A percentile compares a stretch with the other conserved stretches of the same genome.
phyloP scores from a whole-genome alignment of 192 early-diverging fungal genomes.

The Coemansia sp. region DNA sequence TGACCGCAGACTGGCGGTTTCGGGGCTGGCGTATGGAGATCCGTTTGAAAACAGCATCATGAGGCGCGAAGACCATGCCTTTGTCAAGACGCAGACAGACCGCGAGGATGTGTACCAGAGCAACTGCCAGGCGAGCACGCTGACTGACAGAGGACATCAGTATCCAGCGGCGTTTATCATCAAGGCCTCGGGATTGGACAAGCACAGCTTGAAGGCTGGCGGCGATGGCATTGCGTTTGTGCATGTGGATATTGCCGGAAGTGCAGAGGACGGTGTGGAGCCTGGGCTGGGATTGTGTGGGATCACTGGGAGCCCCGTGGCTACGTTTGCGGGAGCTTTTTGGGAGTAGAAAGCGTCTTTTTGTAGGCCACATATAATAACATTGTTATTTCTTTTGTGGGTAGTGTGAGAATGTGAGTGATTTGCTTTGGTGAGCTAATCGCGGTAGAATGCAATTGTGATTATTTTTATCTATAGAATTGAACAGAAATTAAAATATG shows the following conservation, averaged over 20 bases:
- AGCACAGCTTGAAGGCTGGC: constrained; percentile 63
- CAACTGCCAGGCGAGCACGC: constrained; percentile 66
- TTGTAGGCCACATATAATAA: too few species aligned
- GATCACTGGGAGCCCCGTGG: constrained; percentile 74
- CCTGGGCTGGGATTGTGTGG: constrained; percentile 63
- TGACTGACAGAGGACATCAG: constrained; percentile 79
- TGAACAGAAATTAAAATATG: too few species aligned
- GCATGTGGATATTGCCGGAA: constrained; percentile 83
- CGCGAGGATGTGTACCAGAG: constrained; percentile 83
- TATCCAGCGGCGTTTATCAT: constrained; percentile 83
- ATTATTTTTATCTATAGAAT: too few species aligned
- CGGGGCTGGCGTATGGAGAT: constrained; percentile 70
- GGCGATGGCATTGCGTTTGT: constrained; percentile 69
- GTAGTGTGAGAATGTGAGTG: too few species aligned
- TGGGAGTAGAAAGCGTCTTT: too few species aligned
- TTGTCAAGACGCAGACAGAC: constrained; percentile 59
- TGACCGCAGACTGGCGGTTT: constrained; percentile 57
- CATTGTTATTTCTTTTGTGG: too few species aligned
- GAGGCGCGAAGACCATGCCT: constrained; percentile 72
- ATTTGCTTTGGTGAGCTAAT: too few species aligned
- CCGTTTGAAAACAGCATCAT: constrained; percentile 79
- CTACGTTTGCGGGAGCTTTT: constrained; percentile 71
- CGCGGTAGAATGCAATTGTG: too few species aligned
- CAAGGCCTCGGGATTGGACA: constrained; percentile 70
- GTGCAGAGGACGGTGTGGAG: constrained; percentile 62